Base-by-base conservation (phyloP, 2,329 filamentous ascomycete genomes). In the Fusarium decemcellulare region DNA sequence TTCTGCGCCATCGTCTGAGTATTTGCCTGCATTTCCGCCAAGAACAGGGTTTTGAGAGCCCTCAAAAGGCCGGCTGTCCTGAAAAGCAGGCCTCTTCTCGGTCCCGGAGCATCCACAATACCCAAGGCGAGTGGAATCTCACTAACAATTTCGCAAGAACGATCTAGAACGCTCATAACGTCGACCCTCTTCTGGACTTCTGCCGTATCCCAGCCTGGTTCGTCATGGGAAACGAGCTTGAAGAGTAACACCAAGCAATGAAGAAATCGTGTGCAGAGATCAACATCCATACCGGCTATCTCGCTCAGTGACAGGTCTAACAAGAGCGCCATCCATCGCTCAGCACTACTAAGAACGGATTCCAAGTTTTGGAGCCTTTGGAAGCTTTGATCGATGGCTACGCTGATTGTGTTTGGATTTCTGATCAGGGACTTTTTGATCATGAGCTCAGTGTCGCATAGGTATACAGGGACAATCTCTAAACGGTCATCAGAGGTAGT, bases 221-320 rank as follows among this genome's bases (percentile, higher is more conserved):
- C 69, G 0, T 54, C 37, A 3, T 68, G 32, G 1, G 43, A 68
- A 23, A 23, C 54, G 5, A 72, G 47, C 16, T 66, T 72, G 30
- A 68, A 70, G 8, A 70, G 53, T 14, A 68, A 59, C 6, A 68
- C 60, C 2, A 72, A 15, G 16, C 61, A 63, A 30, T 68, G 61
- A 1, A 53, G 58, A 15, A 70, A 55, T 27, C 70, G 64, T 2
- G 59, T 64, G 36, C 65, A 72, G 12, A 40, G 36, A 27, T 72
- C 69, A 36, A 72, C 69, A 12, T n/a, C 65, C 14, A 68, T 56
- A 6, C 67, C 67, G 6, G 56, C 11, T 55, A 65, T 59, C n/a
- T 58, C 55, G 16, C 29, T 34, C 3, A 68, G 44, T 2, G 56
- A 44, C 46, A 61, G 37, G 3, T 60, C 60, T 11, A 44, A 40